Base-by-base conservation (phyloP, 495 filamentous ascomycete genomes). In the Trichocladium antarcticum region DNA sequence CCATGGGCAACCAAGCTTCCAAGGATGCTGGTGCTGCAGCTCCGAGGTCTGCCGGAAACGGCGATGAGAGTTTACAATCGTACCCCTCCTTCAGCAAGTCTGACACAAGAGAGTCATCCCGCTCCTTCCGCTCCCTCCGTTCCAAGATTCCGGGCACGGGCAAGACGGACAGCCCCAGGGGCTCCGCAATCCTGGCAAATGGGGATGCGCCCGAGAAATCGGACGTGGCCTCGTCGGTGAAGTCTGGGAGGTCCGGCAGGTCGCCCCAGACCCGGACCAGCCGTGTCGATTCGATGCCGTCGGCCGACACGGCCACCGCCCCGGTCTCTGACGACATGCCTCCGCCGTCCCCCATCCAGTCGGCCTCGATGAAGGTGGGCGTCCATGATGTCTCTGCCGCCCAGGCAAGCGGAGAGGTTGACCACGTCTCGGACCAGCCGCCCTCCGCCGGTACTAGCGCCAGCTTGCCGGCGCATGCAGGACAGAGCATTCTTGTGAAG, bases 1-100 rank as follows among this genome's bases (percentile, higher is more conserved):
- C 29, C 49, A 97, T 97, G 90, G 90, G 90, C 68, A 93, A 96
- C 73, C 81, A 87, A 74, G 75, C 80, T 65, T 97, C 90, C 62
- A 95, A 92, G 71, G 71, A 73, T 61, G 76, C 78, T 58, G 79
- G 68, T 32, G 49, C 56, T 22, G 61, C 62, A 47, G 57, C 60
- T 31, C 64, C 61, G 56, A 71, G 65, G 57, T 49, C 55, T 50
- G 57, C 60, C 34, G 63, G 47, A 52, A 62, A 48, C 62, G 66
- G 51, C 56, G 64, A 56, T 55, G 63, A 63, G 39, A 61, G 43
- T 50, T 68, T 90, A 46, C 82, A 84, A 64, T 83, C 84, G 21
- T 92, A 87, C 67, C 87, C 90, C 31, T 94, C 92, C 19, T 89
- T 98, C 66, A 84, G 83, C 63, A 87, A 85, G 61, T 85, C 90